phyloP scores from a whole-genome alignment of 495 filamentous ascomycete genomes.

The Neurospora tetrasperma region DNA sequence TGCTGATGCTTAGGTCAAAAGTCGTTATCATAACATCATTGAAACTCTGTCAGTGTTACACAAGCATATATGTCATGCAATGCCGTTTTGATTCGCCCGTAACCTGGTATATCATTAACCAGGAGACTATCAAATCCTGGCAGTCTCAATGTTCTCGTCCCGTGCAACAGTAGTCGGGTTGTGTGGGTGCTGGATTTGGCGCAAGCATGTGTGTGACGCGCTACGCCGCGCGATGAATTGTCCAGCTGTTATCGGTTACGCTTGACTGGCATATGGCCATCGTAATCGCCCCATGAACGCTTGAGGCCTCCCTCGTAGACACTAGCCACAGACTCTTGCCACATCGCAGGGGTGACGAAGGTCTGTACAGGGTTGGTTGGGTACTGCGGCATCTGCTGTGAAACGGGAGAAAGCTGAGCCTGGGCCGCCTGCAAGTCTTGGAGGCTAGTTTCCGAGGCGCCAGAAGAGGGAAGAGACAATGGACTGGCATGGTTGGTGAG shows the following conservation, averaged over 20 bases:
- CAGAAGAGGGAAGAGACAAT: conserved; percentile 34
- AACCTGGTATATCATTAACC: background rate
- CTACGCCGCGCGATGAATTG: background rate
- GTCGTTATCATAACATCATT: background rate
- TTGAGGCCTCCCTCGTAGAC: conserved; percentile 76
- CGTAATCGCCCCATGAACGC: conserved; percentile 56
- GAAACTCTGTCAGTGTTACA: background rate
- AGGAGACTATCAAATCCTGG: background rate
- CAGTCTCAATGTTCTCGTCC: background rate
- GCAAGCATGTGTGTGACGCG: background rate
- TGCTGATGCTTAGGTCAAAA: background rate
- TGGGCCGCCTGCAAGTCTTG: conserved; percentile 41
- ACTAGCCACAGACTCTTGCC: conserved; percentile 90
- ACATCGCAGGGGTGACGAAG: conserved; percentile 87
- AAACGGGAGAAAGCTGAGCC: conserved; percentile 41
- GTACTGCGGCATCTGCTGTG: conserved; percentile 46
- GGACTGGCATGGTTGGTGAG: conserved; percentile 30
- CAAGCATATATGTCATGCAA: background rate
- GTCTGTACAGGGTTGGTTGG: conserved; percentile 43
- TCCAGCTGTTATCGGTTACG: conserved; percentile 4
- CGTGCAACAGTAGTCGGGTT: background rate
- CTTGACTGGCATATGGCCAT: conserved; percentile 21
- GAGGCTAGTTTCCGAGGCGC: conserved; percentile 40
- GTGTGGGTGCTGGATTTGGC: background rate
- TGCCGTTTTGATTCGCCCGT: background rate